A percentile compares a stretch with the other conserved stretches of the same genome.
Evolutionary conservation across 768 basidiomycete genomes (phyloP).

Genomic region (Stropharia rugosoannulata): DNA sequence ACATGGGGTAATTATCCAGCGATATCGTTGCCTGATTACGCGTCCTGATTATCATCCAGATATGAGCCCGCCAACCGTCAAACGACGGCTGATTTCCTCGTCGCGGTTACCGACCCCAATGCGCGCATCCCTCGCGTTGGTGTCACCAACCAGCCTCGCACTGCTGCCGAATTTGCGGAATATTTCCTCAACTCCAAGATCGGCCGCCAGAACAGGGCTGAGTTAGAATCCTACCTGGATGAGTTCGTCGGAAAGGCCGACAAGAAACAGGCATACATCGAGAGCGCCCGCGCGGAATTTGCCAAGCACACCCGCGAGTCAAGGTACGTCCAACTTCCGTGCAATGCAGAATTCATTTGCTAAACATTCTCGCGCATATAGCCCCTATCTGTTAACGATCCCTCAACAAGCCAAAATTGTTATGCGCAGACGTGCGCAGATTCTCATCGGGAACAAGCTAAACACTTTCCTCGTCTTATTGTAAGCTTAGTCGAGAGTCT

Average conservation of each 20-base stretch:
- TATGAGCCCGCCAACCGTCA: slow-evolving; percentile 62
- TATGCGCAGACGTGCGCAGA: slow-evolving; percentile 44
- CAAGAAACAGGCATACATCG: slow-evolving; percentile 39
- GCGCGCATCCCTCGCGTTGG: slow-evolving; percentile 51
- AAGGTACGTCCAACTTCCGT: slow-evolving; percentile 21
- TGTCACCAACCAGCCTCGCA: slow-evolving; percentile 44
- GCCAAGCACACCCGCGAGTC: slow-evolving; percentile 40
- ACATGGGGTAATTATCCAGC: slow-evolving; percentile 38
- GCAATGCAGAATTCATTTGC: not conserved
- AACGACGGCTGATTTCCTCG: slow-evolving; percentile 66
- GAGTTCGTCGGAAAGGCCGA: slow-evolving; percentile 46
- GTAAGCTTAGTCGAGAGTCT: slow-evolving; percentile 15
- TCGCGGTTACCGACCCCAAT: slow-evolving; percentile 58
- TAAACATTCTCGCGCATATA: slow-evolving; percentile 12
- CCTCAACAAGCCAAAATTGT: slow-evolving; percentile 45
- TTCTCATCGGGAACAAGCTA: slow-evolving; percentile 38
- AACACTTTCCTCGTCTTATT: slow-evolving; percentile 34
- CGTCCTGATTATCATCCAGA: slow-evolving; percentile 20
- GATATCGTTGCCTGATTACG: not conserved
- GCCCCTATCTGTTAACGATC: slow-evolving; percentile 45
- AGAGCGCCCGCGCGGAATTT: slow-evolving; percentile 50
- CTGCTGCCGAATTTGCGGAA: slow-evolving; percentile 56
- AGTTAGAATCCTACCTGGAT: slow-evolving; percentile 43
- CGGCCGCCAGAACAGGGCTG: slow-evolving; percentile 40
- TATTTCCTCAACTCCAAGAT: slow-evolving; percentile 41